Percentiles rank a stretch among this genome's conserved stretches.
phyloP scores from a whole-genome alignment of 495 filamentous ascomycete species.

The Neurospora pannonica region DNA sequence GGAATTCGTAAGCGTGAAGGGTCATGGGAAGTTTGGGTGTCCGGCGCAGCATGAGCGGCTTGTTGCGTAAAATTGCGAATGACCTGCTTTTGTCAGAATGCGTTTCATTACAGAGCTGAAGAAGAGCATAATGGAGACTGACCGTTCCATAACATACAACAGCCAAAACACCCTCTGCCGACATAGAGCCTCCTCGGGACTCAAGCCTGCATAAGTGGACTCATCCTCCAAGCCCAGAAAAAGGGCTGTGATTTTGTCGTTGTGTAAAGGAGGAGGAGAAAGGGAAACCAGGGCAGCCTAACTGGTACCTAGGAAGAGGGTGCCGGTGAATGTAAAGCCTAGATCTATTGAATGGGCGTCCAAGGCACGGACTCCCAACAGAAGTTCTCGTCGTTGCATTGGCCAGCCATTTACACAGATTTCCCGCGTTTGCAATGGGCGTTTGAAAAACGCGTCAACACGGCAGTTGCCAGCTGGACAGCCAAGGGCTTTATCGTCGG shows the following conservation, averaged over 20 bases:
- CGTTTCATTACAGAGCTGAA: neutral
- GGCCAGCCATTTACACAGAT: neutral
- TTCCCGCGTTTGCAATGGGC: neutral
- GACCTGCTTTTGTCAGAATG: conserved; percentile 5
- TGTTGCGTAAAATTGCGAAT: conserved; percentile 38
- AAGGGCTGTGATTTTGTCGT: too few species aligned
- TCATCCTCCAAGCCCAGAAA: conserved; percentile 47
- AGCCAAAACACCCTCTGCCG: conserved; percentile 54
- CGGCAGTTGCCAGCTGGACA: neutral
- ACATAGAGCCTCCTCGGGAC: conserved; percentile 39
- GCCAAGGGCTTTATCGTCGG: too few species aligned
- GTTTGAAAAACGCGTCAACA: neutral
- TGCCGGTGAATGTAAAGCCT: too few species aligned
- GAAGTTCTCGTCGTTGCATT: too few species aligned
- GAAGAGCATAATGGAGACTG: conserved; percentile 8
- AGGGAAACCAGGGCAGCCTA: too few species aligned
- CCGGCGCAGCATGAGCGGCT: conserved; percentile 43
- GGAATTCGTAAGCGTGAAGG: too few species aligned
- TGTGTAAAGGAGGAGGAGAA: too few species aligned
- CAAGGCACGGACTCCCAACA: too few species aligned
- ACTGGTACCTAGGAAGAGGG: too few species aligned
- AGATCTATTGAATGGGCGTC: too few species aligned
- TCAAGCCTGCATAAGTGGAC: conserved; percentile 36
- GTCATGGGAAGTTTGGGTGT: conserved; percentile 8
- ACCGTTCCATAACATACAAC: conserved; percentile 51